Percentiles rank a stretch among this genome's conserved stretches.
Evolutionary conservation across 2,329 filamentous ascomycete species (phyloP).

Genomic region (Hypoxylon sp.): DNA sequence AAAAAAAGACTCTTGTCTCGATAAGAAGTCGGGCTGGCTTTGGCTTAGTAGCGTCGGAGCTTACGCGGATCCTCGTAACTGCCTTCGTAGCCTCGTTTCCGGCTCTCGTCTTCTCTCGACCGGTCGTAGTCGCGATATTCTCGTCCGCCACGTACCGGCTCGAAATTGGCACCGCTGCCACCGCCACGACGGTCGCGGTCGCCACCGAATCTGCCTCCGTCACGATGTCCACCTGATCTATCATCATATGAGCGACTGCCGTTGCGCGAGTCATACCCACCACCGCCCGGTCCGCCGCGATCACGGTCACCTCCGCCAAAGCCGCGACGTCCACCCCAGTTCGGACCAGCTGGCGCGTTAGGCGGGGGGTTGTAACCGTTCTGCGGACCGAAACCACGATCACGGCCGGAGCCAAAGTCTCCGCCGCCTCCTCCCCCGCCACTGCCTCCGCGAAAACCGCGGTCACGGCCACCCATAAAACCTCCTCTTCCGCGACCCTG

Average conservation of each 20-base stretch:
- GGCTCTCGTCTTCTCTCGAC: conserved; percentile 68
- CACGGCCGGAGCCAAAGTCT: conserved; percentile 61
- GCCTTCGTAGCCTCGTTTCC: conserved; percentile 81
- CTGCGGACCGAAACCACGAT: conserved; percentile 57
- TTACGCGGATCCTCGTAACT: conserved; percentile 83
- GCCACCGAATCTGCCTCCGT: conserved; percentile 55
- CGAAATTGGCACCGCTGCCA: conserved; percentile 77
- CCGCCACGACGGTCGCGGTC: conserved; percentile 53
- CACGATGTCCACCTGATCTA: conserved; percentile 65
- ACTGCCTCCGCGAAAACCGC: conserved; percentile 60
- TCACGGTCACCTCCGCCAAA: conserved; percentile 59
- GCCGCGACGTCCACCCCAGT: conserved; percentile 62
- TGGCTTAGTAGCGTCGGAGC: conserved; percentile 67
- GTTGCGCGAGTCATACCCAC: conserved; percentile 68
- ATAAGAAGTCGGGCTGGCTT: conserved; percentile 52
- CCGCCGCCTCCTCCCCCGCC: conserved; percentile 61
- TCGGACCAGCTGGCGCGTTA: conserved; percentile 72
- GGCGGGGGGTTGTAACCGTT: conserved; percentile 67
- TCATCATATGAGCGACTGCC: conserved; percentile 72
- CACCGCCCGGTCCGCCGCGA: conserved; percentile 63
- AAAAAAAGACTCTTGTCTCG: conserved; percentile 50
- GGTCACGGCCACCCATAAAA: conserved; percentile 51
- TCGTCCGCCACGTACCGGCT: conserved; percentile 77
- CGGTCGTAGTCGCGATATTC: conserved; percentile 68
- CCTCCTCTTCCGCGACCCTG: conserved; percentile 61